These are phyloP conservation scores for Chamaecyparis obtusa DNA, from an alignment of 75 land plant genomes.

Conservation along the genomic window DNA sequence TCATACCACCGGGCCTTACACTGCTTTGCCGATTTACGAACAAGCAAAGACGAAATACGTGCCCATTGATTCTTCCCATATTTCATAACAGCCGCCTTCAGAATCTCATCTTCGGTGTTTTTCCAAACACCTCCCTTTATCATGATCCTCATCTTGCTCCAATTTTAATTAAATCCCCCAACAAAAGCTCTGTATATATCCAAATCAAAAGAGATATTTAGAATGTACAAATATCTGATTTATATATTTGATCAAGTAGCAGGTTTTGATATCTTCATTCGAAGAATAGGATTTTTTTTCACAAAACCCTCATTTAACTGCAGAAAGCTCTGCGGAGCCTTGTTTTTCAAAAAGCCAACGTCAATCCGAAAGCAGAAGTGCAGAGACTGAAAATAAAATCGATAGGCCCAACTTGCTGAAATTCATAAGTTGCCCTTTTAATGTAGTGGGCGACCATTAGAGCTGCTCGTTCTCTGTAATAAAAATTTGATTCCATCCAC, in stretches of 20 bases:
- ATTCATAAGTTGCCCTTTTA: background rate
- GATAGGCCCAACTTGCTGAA: background rate
- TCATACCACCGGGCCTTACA: slow-evolving; percentile 99
- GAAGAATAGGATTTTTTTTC: background rate
- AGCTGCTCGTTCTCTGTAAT: background rate
- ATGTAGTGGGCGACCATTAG: background rate
- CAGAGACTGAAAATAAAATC: background rate
- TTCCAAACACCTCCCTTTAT: slow-evolving; percentile 99
- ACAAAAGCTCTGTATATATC: background rate
- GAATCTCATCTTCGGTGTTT: slow-evolving; percentile 98
- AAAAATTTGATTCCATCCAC: background rate
- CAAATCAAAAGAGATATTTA: background rate
- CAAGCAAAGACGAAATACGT: slow-evolving; percentile 88
- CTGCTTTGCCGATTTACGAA: slow-evolving; percentile 95
- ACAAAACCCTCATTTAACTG: background rate
- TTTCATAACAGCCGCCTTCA: slow-evolving; percentile 98
- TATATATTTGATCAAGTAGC: background rate
- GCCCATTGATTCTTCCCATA: slow-evolving; percentile 99
- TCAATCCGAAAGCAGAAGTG: background rate
- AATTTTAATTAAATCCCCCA: slow-evolving; percentile 9
- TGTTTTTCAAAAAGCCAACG: background rate
- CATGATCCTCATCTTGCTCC: slow-evolving; percentile 99
- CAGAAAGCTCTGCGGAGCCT: background rate
- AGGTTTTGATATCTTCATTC: background rate
- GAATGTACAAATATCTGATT: background rate